Conservation (phyloP, 2,329 filamentous ascomycete genomes). For the Ophiostoma triangulosporum region DNA sequence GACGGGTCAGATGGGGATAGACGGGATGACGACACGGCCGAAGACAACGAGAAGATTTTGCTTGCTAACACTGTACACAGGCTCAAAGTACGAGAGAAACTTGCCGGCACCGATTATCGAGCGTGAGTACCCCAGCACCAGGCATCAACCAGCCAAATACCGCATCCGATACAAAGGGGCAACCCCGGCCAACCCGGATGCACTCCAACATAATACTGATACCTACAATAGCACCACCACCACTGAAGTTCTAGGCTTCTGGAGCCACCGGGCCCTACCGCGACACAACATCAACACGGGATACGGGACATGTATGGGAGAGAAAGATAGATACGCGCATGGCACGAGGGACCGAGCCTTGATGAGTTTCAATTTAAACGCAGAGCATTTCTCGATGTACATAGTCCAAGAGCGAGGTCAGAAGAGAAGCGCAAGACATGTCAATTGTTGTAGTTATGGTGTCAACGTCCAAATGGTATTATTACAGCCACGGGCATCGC, state of each 20-base stretch:
- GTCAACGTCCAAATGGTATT: no score
- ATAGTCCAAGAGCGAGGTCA: background rate
- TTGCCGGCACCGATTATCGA: conserved; percentile 66
- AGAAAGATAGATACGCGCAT: conserved; percentile 15
- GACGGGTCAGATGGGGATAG: background rate
- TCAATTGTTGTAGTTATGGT: no score
- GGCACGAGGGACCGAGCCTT: background rate
- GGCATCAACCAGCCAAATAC: background rate
- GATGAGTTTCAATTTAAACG: background rate
- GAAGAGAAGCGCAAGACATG: background rate
- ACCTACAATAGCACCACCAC: conserved; percentile 31
- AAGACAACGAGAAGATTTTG: background rate
- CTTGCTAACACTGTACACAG: conserved; percentile 29
- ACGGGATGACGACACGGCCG: background rate
- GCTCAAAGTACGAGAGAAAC: conserved; percentile 94
- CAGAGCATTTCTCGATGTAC: conserved; percentile 5
- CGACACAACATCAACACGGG: background rate
- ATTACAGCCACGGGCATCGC: no score
- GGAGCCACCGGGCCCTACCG: background rate
- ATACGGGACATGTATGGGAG: background rate
- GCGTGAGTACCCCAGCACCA: conserved; percentile 55
- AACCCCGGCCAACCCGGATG: background rate
- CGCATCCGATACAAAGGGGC: background rate
- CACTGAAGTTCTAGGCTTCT: conserved; percentile 30
- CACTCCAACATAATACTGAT: background rate